phyloP scores from a whole-genome alignment of 352 stramenopile species.

The Phytophthora idaei region DNA sequence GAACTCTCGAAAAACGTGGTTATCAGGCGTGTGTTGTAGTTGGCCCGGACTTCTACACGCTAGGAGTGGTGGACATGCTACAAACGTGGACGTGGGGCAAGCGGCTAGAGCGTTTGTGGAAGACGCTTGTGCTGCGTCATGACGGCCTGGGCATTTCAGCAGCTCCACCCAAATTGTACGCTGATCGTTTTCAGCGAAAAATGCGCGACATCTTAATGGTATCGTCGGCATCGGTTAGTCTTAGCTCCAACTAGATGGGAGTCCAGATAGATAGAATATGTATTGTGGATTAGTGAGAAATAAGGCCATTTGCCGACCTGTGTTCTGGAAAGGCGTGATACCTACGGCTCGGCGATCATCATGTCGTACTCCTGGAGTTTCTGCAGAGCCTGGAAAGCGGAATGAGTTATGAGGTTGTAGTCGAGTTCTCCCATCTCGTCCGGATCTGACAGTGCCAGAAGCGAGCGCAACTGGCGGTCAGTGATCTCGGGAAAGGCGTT shows the following conservation, averaged over 20 bases:
- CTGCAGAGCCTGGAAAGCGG: conserved; percentile 75
- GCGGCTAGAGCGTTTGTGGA: conserved; percentile 83
- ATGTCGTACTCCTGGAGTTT: conserved; percentile 86
- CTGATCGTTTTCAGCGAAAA: conserved; percentile 80
- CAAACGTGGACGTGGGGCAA: conserved; percentile 90
- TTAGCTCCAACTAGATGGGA: conserved; percentile 36
- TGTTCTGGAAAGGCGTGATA: not conserved
- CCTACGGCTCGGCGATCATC: conserved; percentile 74
- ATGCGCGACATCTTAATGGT: conserved; percentile 88
- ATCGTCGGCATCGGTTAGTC: conserved; percentile 55
- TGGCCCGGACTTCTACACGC: conserved; percentile 87
- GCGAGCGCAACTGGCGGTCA: conserved; percentile 61
- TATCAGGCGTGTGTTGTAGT: conserved; percentile 80
- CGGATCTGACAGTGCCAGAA: conserved; percentile 66
- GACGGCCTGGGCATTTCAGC: conserved; percentile 81
- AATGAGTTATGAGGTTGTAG: conserved; percentile 71
- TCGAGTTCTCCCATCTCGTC: conserved; percentile 78
- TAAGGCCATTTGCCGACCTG: conserved; percentile 8
- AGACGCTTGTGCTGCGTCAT: conserved; percentile 75
- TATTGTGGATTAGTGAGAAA: conserved; percentile 32
- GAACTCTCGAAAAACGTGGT: conserved; percentile 64
- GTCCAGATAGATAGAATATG: conserved; percentile 34
- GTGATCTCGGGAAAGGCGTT: conserved; percentile 71
- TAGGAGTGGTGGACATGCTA: conserved; percentile 91
- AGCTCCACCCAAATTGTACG: conserved; percentile 74